A percentile compares a stretch with the other conserved stretches of the same genome.
Conservation (phyloP, 805 yeast species). For the Teunomyces funiuensis region DNA sequence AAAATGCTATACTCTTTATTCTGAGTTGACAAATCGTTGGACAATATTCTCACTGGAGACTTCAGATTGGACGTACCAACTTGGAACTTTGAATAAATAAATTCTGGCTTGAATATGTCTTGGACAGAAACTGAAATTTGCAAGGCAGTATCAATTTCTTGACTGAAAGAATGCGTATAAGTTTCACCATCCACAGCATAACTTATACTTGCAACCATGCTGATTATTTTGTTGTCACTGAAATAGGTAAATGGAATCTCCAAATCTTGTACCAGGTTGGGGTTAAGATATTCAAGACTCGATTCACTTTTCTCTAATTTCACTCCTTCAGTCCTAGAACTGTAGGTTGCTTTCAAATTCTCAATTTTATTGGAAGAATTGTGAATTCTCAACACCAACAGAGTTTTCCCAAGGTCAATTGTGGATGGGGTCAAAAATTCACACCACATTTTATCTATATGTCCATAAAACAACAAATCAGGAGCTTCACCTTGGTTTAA, state of each 20-base stretch:
- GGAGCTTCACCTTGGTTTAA: neutral
- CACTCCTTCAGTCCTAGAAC: slow-evolving; percentile 19
- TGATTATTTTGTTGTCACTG: slow-evolving; percentile 27
- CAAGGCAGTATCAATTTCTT: slow-evolving; percentile 52
- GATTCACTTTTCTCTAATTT: slow-evolving; percentile 5
- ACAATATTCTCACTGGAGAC: slow-evolving; percentile 53
- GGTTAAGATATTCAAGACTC: slow-evolving; percentile 4
- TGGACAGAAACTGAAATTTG: slow-evolving; percentile 75
- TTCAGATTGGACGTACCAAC: slow-evolving; percentile 56
- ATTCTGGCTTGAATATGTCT: slow-evolving; percentile 62
- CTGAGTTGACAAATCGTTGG: slow-evolving; percentile 38
- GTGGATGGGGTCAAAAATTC: slow-evolving; percentile 24
- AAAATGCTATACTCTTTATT: slow-evolving; percentile 25
- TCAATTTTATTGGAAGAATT: slow-evolving; percentile 32
- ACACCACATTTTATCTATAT: slow-evolving; percentile 24
- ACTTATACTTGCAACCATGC: slow-evolving; percentile 18
- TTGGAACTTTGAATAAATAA: slow-evolving; percentile 65
- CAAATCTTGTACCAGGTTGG: slow-evolving; percentile 16
- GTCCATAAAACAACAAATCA: slow-evolving; percentile 15
- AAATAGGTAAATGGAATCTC: slow-evolving; percentile 32
- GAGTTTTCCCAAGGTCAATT: slow-evolving; percentile 29
- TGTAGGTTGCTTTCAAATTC: slow-evolving; percentile 20
- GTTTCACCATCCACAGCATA: slow-evolving; percentile 19
- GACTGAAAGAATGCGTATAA: slow-evolving; percentile 22
- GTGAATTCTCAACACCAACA: slow-evolving; percentile 23